Percentiles rank a stretch among this genome's conserved stretches.
phyloP scores from a whole-genome alignment of 805 yeast species.

The Cyberlindnera japonica region DNA sequence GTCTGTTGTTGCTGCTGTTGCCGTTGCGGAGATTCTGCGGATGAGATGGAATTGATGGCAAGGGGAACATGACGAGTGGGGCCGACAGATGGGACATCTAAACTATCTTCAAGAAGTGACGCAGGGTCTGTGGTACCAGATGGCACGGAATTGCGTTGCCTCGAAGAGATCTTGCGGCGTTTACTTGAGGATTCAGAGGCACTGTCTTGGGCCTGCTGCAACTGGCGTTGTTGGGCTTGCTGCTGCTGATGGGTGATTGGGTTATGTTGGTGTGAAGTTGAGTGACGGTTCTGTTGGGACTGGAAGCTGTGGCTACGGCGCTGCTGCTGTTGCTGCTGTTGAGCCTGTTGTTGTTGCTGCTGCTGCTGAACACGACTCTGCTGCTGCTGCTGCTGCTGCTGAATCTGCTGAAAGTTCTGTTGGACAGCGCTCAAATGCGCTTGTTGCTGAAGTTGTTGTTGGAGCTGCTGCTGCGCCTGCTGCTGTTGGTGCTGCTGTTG shows the following conservation, averaged over 20 bases:
- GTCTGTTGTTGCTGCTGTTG: too few relatives aligned
- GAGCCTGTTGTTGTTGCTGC: slow-evolving; percentile 12
- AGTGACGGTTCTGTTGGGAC: slow-evolving; percentile 5
- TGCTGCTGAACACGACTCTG: slow-evolving; percentile 10
- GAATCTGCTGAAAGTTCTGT: slow-evolving; percentile 19
- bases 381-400: slow-evolving; percentile 16
- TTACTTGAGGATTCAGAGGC: slow-evolving; percentile 5
- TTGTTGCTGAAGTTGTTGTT: slow-evolving; percentile 13
- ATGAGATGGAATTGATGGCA: slow-evolving; percentile 8
- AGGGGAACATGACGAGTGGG: slow-evolving; percentile 15
- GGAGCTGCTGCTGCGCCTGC: slow-evolving; percentile 12
- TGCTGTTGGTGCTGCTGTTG: slow-evolving; percentile 9
- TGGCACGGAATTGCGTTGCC: slow-evolving; percentile 2
- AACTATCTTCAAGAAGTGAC: slow-evolving; percentile 20
- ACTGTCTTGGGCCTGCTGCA: not conserved
- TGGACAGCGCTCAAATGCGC: slow-evolving; percentile 14
- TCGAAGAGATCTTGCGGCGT: slow-evolving; percentile 23
- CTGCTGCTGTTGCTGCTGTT: slow-evolving; percentile 9
- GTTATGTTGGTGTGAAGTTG: slow-evolving; percentile 2
- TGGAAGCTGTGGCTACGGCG: slow-evolving; percentile 3
- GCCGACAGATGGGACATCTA: slow-evolving; percentile 10
- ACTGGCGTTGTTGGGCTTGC: slow-evolving; percentile 2
- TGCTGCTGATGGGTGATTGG: slow-evolving; percentile 5
- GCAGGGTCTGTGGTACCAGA: slow-evolving; percentile 16
- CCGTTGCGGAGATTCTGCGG: slow-evolving; percentile 1